Percentiles rank a stretch among this genome's conserved stretches.
Conservation (phyloP, 2,329 filamentous ascomycete species). For the Sclerotinia spermophila region DNA sequence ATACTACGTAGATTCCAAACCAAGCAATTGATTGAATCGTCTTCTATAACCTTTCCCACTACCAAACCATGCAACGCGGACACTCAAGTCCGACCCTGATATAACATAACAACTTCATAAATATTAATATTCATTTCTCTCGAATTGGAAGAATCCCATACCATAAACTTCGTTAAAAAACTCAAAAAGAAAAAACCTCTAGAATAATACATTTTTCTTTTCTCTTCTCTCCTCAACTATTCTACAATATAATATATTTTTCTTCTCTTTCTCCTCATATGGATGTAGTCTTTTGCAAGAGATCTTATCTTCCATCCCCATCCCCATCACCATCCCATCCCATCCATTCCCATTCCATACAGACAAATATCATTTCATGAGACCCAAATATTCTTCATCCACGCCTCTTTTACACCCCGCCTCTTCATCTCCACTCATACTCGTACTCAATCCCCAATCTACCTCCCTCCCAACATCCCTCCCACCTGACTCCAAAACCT, state of each 20-base stretch:
- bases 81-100: too few relatives aligned
- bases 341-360: background rate
- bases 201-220: background rate
- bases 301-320: background rate
- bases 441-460: too few relatives aligned
- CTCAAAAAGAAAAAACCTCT: background rate
- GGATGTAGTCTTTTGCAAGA: background rate
- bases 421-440: too few relatives aligned
- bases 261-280: background rate
- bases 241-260: background rate
- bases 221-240: background rate
- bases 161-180: background rate
- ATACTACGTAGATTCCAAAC: too few relatives aligned
- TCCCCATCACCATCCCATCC: background rate
- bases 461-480: conserved; percentile 82
- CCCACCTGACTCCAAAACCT: conserved; percentile 72
- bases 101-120: too few relatives aligned
- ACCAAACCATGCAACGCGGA: too few relatives aligned
- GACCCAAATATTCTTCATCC: background rate
- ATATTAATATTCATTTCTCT: too few relatives aligned
- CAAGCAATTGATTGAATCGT: too few relatives aligned
- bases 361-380: too few relatives aligned
- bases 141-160: too few relatives aligned
- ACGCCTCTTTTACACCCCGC: background rate
- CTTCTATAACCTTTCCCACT: too few relatives aligned